Base-by-base conservation (phyloP, 2,329 filamentous ascomycete genomes). In the Helminthosporium solani region DNA sequence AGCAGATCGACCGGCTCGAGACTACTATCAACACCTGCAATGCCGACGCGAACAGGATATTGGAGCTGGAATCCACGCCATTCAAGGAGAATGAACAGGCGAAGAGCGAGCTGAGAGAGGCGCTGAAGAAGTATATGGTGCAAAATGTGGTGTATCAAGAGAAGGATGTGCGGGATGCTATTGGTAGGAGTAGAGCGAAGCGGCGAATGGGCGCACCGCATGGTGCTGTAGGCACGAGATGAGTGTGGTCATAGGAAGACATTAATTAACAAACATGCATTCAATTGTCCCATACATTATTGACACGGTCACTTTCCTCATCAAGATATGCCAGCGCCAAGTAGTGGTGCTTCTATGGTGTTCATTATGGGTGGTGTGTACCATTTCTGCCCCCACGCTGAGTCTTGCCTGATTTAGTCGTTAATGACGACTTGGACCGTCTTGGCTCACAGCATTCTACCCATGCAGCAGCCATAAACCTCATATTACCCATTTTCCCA, bases 101-200 rank as follows among this genome's bases (percentile, higher is more conserved):
- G 37, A 76, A 75, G 35, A 54, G 53, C 30, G 83, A 82, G 48
- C 72, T 95, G 61, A 80, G 84, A 51, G 78, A 79, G 33, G 87
- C 86, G 60, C 81, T 96, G 72, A 87, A 85, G 70, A 88, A 94
- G 61, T 95, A 90, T 80, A 75, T 97, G 57, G 84, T 96, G 40
- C 84, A 95, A 68, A 95, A 95, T 64, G 91, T 68, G 6, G 60
- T 70, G 85, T 12, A 87, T 95, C 49, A 80, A 83, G 55, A 83
- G 81, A 85, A 85, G 1, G 88, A 92, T 72, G 92, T 97, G 7
- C 80, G 85, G 57, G 85, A 89, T 68, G 90, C 90, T 0, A 77
- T 96, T 57, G 84, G 83, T 19, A 80, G 78, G 47, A 83, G 84
- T 21, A 72, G 91, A 46, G 78, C 81, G 65, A 83, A 78, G 63